A percentile compares a stretch with the other conserved stretches of the same genome.
These are phyloP conservation scores for Podila epicladia DNA, from an alignment of 192 early-diverging fungal species.

Conservation along the genomic window DNA sequence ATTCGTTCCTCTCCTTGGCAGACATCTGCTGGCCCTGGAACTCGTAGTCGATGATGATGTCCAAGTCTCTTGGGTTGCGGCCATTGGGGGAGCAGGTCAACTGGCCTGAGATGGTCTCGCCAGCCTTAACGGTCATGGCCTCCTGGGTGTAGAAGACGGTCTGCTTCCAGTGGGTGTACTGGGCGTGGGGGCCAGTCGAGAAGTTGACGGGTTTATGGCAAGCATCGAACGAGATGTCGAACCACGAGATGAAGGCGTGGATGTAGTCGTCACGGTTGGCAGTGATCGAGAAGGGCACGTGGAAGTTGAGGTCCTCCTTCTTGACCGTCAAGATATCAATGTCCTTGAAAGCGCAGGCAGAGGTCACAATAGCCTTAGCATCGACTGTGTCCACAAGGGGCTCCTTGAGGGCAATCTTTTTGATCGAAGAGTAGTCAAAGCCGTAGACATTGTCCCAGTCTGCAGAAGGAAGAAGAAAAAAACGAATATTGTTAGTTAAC, in stretches of 20 bases:
- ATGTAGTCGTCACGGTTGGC: slow-evolving; percentile 71
- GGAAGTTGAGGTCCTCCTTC: slow-evolving; percentile 78
- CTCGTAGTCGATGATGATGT: slow-evolving; percentile 78
- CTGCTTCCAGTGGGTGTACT: slow-evolving; percentile 99
- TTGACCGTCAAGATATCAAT: slow-evolving; percentile 79
- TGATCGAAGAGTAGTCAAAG: slow-evolving; percentile 92
- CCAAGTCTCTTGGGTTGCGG: slow-evolving; percentile 92
- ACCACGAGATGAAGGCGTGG: slow-evolving; percentile 89
- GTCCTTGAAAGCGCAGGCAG: slow-evolving; percentile 70
- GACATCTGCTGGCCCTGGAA: slow-evolving; percentile 47
- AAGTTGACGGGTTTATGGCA: slow-evolving; percentile 64
- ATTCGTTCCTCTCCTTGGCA: slow-evolving; percentile 54
- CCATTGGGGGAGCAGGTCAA: slow-evolving; percentile 71
- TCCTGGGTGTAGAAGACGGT: slow-evolving; percentile 84
- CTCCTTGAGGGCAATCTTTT: slow-evolving; percentile 75
- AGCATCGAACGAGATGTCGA: slow-evolving; percentile 89
- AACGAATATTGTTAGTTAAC: neutral
- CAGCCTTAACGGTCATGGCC: slow-evolving; percentile 79
- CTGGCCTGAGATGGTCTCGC: slow-evolving; percentile 75
- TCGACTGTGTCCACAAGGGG: slow-evolving; percentile 85
- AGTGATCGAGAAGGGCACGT: slow-evolving; percentile 72
- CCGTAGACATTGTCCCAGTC: slow-evolving; percentile 95
- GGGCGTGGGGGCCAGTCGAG: slow-evolving; percentile 68
- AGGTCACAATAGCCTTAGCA: slow-evolving; percentile 72
- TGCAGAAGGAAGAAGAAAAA: slow-evolving; percentile 10